Evolutionary conservation across 2,329 filamentous ascomycete genomes (phyloP).

Genomic region (Microcyclosporella mali): DNA sequence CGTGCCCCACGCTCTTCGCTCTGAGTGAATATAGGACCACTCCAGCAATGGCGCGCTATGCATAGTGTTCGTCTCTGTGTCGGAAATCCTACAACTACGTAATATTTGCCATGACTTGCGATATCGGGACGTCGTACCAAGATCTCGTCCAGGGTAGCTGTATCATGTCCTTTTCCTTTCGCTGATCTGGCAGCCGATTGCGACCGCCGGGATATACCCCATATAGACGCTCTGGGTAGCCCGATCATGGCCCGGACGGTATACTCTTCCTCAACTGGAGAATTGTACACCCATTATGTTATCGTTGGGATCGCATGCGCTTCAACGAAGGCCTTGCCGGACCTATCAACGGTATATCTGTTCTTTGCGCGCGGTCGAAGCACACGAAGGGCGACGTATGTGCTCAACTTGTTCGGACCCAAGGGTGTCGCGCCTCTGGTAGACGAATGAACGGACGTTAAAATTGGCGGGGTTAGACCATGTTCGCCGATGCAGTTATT

Average conservation of each 20-base stretch:
- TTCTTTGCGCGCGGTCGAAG: slow-evolving; percentile 30
- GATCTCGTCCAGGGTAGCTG: slow-evolving; percentile 26
- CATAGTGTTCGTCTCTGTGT: too few species aligned
- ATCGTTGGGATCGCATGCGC: slow-evolving; percentile 21
- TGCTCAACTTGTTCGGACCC: slow-evolving; percentile 19
- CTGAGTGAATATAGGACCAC: too few species aligned
- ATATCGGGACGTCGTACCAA: slow-evolving; percentile 18
- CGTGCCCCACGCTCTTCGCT: too few species aligned
- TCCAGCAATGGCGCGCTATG: too few species aligned
- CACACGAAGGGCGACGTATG: slow-evolving; percentile 26
- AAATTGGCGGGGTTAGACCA: slow-evolving; percentile 44
- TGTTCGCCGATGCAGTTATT: slow-evolving; percentile 50
- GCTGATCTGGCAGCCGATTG: slow-evolving; percentile 47
- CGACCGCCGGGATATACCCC: slow-evolving; percentile 32
- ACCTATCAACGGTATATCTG: slow-evolving; percentile 25
- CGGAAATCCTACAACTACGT: slow-evolving; percentile 30
- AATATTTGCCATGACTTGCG: slow-evolving; percentile 30
- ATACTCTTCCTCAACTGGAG: slow-evolving; percentile 11
- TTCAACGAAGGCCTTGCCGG: slow-evolving; percentile 26
- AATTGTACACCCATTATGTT: slow-evolving; percentile 15
- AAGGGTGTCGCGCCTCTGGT: slow-evolving; percentile 36
- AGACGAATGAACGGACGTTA: slow-evolving; percentile 46
- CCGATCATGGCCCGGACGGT: slow-evolving; percentile 20
- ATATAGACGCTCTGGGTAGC: slow-evolving; percentile 12
- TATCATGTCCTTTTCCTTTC: slow-evolving; percentile 38